Evolutionary conservation across 2,329 filamentous ascomycete species (phyloP), one percentile per base, ranked within the genome.

Genomic region (Aspergillus aculeatus): DNA sequence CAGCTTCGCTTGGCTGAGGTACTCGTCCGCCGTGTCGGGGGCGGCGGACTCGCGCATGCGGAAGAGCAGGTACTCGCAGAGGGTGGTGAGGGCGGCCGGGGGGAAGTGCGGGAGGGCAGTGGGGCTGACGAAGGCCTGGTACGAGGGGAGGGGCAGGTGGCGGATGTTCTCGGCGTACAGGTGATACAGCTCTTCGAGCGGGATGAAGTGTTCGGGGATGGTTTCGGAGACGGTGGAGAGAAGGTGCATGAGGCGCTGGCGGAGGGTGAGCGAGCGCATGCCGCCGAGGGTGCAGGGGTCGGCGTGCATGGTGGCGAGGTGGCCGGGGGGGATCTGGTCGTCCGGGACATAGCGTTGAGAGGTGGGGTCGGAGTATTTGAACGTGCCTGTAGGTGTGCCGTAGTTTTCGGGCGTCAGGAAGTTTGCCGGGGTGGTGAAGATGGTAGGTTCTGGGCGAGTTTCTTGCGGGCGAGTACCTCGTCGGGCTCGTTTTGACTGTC

Each of bases 21-120:
- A 76, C 26, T 78, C 73, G 10, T 77, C 74, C 4, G 75, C 73
- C 35, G 73, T 75, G 19, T 58, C 62, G 1, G 75, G 77, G 14
- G 75, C 77, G 21, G 71, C 72, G 47, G 70, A 77, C 56, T 80
- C 78, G 58, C 83, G 75, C 56, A 86, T 75, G 5, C 79, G 78
- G 23, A 75, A 77, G 11, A 86, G 77, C 4, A 87, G 71, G 54
- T 78, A 75, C 64, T 86, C 84, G 61, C 77, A 79, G 29, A 89
- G 79, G 2, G 80, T 81, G 31, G 80, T 77, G 51, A 82, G 81
- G 2, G 77, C 73, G 26, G 72, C 67, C 14, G 66, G 57, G 7
- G 65, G 69, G 55, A 83, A 69, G 26, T 74, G 67, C 0, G 75
- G 71, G 5, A 84, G 75, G 24, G 78, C 73, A 9, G 80, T 75